A percentile compares a stretch with the other conserved stretches of the same genome.
phyloP scores from a whole-genome alignment of 2,329 filamentous ascomycete genomes.

The Diaporthe ilicicola region DNA sequence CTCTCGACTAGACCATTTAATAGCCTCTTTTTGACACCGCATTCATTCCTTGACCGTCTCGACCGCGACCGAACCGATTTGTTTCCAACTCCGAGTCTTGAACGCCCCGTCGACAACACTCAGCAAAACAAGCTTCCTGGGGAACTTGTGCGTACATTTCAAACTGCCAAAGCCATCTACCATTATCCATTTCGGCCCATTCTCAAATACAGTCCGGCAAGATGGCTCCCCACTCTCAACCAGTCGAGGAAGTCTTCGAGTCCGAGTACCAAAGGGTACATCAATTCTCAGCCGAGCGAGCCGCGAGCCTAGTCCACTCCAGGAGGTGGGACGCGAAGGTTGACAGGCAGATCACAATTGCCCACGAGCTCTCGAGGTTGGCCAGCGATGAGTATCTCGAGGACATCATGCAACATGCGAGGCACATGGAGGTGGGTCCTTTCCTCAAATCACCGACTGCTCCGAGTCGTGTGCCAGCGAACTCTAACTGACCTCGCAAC shows the following conservation, averaged over 20 bases:
- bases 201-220: conserved; percentile 38
- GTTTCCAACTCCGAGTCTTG: conserved; percentile 39
- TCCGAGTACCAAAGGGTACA: conserved; percentile 30
- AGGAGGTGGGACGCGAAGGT: conserved; percentile 35
- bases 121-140: conserved; percentile 58
- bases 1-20: conserved; percentile 50
- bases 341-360: conserved; percentile 87
- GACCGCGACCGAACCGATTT: conserved; percentile 38
- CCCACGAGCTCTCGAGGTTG: conserved; percentile 84
- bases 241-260: conserved; percentile 40
- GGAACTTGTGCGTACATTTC: conserved; percentile 48
- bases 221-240: conserved; percentile 44
- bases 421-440: conserved; percentile 83
- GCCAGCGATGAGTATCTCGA: conserved; percentile 92
- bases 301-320: conserved; percentile 31
- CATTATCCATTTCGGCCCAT: conserved; percentile 33
- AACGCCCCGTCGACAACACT: conserved; percentile 29
- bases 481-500: conserved; percentile 16
- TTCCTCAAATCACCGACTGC: conserved; percentile 26
- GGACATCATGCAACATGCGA: conserved; percentile 93
- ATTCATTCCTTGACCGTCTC: conserved; percentile 18
- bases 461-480: background rate
- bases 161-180: conserved; percentile 6
- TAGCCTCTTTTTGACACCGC: conserved; percentile 38
- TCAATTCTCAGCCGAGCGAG: conserved; percentile 33